phyloP scores from a whole-genome alignment of 1,284 basidiomycete genomes.

The Melanopsichium pennsylvanicum region DNA sequence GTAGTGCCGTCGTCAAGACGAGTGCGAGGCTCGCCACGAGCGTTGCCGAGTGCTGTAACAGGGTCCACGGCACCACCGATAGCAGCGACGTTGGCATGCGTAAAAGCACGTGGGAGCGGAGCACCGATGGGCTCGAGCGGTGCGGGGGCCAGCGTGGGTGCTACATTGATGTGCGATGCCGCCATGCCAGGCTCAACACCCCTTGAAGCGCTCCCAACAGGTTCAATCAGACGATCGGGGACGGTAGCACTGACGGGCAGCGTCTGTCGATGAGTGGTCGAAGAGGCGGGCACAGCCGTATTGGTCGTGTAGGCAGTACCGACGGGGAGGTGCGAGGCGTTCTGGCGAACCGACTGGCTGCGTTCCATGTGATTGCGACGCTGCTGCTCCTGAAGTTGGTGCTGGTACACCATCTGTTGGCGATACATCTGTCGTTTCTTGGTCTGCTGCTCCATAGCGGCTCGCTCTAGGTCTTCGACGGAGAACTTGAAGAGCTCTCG shows the following conservation, averaged over 20 bases:
- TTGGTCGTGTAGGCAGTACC: slow-evolving; percentile 46
- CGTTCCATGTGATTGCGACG: slow-evolving; percentile 43
- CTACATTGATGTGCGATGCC: not conserved
- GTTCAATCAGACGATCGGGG: slow-evolving; percentile 42
- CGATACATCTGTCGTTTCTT: slow-evolving; percentile 64
- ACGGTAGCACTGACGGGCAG: slow-evolving; percentile 44
- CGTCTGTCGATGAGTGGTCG: slow-evolving; percentile 35
- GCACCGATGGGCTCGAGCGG: slow-evolving; percentile 3
- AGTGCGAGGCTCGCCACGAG: slow-evolving; percentile 48
- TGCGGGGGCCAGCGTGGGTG: slow-evolving; percentile 3
- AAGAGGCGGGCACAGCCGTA: slow-evolving; percentile 21
- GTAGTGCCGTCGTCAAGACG: slow-evolving; percentile 27
- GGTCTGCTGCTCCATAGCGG: slow-evolving; percentile 64
- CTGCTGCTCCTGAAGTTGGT: slow-evolving; percentile 61
- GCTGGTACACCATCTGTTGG: slow-evolving; percentile 64
- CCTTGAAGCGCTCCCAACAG: slow-evolving; percentile 22
- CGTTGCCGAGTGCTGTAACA: slow-evolving; percentile 42
- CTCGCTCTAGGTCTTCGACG: slow-evolving; percentile 63
- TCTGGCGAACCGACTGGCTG: slow-evolving; percentile 43
- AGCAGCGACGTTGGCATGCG: slow-evolving; percentile 16
- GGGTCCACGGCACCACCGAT: slow-evolving; percentile 16
- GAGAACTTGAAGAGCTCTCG: slow-evolving; percentile 64
- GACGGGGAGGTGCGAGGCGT: slow-evolving; percentile 35
- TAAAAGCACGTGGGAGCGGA: slow-evolving; percentile 9
- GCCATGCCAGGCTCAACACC: slow-evolving; percentile 1